Conservation (phyloP, 495 filamentous ascomycete species). For the Trichoderma gamsii region DNA sequence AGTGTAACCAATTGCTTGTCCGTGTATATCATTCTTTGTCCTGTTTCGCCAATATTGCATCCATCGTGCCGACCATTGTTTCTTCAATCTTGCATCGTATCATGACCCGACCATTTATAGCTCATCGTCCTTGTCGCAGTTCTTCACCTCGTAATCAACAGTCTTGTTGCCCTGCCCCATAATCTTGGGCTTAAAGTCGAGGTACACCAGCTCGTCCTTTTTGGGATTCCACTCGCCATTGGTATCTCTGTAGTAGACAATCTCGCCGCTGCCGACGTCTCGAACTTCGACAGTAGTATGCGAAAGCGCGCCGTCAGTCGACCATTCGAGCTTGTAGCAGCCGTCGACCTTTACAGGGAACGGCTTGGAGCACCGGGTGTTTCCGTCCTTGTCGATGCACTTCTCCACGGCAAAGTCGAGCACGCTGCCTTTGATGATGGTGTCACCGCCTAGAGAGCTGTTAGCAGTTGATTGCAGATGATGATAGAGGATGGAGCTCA, state of each 20-base stretch:
- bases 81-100: too few species aligned
- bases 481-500: background rate
- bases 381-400: conserved; percentile 30
- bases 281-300: conserved; percentile 38
- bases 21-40: too few species aligned
- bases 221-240: conserved; percentile 36
- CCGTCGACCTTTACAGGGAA: conserved; percentile 29
- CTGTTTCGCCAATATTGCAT: too few species aligned
- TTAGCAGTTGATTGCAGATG: background rate
- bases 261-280: conserved; percentile 31
- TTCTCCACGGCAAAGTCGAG: conserved; percentile 32
- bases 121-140: conserved; percentile 26
- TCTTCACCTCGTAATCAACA: conserved; percentile 33
- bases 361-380: conserved; percentile 31
- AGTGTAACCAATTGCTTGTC: too few species aligned
- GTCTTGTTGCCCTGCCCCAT: conserved; percentile 33
- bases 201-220: conserved; percentile 33
- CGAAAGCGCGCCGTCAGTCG: conserved; percentile 30
- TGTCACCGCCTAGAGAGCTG: background rate
- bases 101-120: background rate
- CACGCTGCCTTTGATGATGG: conserved; percentile 25
- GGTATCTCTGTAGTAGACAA: conserved; percentile 38
- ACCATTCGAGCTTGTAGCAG: conserved; percentile 36
- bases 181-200: conserved; percentile 40
- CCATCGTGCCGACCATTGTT: too few species aligned